Percentiles rank a stretch among this genome's conserved stretches.
phyloP scores from a whole-genome alignment of 2,329 filamentous ascomycete genomes.

The Cladosporium sp. region DNA sequence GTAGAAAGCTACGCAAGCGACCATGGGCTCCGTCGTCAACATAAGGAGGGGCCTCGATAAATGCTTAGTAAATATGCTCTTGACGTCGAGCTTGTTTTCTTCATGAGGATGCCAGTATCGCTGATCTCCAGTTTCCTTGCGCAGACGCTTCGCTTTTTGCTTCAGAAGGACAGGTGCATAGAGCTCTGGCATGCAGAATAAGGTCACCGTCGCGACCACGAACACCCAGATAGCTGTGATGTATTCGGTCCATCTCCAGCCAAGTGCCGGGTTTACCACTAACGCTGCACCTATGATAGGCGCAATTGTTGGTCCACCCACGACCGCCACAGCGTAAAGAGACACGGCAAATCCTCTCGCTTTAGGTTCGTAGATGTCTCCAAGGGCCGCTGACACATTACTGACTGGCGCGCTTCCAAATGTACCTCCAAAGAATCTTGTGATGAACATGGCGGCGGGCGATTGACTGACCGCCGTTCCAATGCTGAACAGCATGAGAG shows the following conservation, averaged over 20 bases:
- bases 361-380: constrained; percentile 34
- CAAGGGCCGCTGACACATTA: constrained; percentile 38
- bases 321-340: constrained; percentile 33
- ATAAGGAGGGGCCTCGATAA: constrained; percentile 41
- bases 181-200: constrained; percentile 52
- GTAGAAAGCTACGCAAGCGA: constrained; percentile 35
- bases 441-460: constrained; percentile 29
- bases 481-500: constrained; percentile 40
- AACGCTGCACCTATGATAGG: constrained; percentile 38
- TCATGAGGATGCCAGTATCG: constrained; percentile 46
- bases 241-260: constrained; percentile 44
- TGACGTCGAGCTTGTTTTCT: constrained; percentile 37
- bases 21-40: constrained; percentile 47
- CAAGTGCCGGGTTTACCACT: constrained; percentile 21
- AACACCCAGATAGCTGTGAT: constrained; percentile 40
- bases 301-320: constrained; percentile 31
- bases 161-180: constrained; percentile 44
- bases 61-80: constrained; percentile 41
- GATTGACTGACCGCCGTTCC: constrained; percentile 34
- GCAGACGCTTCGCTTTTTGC: constrained; percentile 49
- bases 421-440: constrained; percentile 36
- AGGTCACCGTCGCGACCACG: constrained; percentile 50
- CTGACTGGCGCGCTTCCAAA: constrained; percentile 40
- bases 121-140: constrained; percentile 50
- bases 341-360: constrained; percentile 32